Evolutionary conservation across 768 basidiomycete species (phyloP).

Genomic region (Auriculariales sp.): DNA sequence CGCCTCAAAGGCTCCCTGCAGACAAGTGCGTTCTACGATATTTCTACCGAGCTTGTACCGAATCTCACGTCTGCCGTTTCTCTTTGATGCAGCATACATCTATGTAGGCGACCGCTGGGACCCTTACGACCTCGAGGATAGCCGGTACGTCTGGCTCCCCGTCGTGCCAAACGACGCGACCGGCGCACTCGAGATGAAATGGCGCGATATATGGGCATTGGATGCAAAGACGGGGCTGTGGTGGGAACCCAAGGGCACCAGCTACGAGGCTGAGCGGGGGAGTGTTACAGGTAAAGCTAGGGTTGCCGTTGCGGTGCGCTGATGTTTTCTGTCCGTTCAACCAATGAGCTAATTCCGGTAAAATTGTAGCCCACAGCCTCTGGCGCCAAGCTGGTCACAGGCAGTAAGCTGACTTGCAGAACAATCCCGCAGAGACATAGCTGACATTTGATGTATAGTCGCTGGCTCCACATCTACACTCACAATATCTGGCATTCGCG

Average conservation of each 20-base stretch:
- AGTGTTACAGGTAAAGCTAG: neutral
- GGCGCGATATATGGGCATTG: conserved; percentile 1
- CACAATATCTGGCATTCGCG: neutral
- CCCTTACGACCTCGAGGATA: conserved; percentile 1
- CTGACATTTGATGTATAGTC: neutral
- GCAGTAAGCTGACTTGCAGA: neutral
- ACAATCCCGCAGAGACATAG: neutral
- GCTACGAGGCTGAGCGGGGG: neutral
- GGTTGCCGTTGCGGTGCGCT: neutral
- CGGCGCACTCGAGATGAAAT: neutral
- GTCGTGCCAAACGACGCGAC: neutral
- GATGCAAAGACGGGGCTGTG: neutral
- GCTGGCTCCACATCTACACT: neutral
- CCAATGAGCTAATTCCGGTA: too few relatives aligned
- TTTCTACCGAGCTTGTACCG: neutral
- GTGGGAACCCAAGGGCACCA: neutral
- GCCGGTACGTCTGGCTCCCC: conserved; percentile 3
- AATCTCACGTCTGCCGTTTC: neutral
- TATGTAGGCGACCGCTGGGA: conserved; percentile 3
- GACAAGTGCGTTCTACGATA: neutral
- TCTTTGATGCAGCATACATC: neutral
- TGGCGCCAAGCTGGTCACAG: neutral
- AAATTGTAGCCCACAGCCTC: neutral
- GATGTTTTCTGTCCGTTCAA: too few relatives aligned
- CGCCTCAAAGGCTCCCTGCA: neutral